Base-by-base conservation (phyloP, 2,329 filamentous ascomycete species). In the Pseudogymnoascus sp. region DNA sequence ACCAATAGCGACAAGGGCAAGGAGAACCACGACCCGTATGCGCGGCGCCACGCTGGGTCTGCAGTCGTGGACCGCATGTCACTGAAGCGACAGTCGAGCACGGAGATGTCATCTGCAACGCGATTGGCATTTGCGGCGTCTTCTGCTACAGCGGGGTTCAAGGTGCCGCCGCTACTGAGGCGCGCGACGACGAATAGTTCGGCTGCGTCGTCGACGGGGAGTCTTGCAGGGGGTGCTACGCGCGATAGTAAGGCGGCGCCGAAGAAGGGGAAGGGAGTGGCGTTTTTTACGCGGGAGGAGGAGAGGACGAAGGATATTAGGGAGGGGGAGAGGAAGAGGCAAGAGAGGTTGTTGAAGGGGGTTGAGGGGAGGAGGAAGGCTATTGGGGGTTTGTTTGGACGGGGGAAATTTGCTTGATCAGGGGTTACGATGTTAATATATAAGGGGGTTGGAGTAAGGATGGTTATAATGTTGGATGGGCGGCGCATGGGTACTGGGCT, bases 41-140 rank as follows among this genome's bases (percentile, higher is more conserved):
- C 71, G 66, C 67, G 70, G 13, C 71, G 70, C 31, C 73, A 74
- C 82, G 83, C 70, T 64, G 76, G 68, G 61, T 75, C 74, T 64
- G 73, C 78, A 17, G 80, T 92, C 61, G 84, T 93, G 59, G 89
- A 96, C 75, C 88, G 91, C 63, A 87, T 93, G 67, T 83, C 81
- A 19, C 79, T 92, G 36, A 89, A 88, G 72, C 86, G 88, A 50
- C 75, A 76, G 42, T 76, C 75, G 17, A 80, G 79, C 0, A 78
- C 76, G 13, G 74, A 69, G 42, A 61, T 72, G 36, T 72, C 75
- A 2, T 66, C 73, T 31, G 71, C 71, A 38, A 69, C 71, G 19
- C 81, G 80, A 21, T 77, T 87, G 64, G 87, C 87, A 2, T 90
- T 90, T 72, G 68, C 71, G n/a, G 74, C 78, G 2, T 72, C 76